Conservation (phyloP, 495 filamentous ascomycete genomes). For the Trichocladium antarcticum region DNA sequence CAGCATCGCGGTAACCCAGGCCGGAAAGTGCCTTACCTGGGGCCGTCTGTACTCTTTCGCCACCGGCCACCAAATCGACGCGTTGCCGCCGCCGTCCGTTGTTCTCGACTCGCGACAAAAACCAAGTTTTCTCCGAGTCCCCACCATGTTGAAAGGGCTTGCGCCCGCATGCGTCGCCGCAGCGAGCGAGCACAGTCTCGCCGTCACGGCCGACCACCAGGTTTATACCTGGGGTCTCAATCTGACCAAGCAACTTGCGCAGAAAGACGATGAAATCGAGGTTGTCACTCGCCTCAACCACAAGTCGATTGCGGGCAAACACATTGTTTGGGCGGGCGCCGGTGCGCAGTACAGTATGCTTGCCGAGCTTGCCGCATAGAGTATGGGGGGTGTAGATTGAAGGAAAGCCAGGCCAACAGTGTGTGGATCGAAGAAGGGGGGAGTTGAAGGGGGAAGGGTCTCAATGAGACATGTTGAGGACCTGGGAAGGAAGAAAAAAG, state of each 20-base stretch:
- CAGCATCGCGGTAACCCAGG: constrained; percentile 43
- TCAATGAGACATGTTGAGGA: neutral
- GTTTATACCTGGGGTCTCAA: constrained; percentile 62
- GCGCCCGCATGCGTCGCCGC: constrained; percentile 26
- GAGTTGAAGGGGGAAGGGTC: neutral
- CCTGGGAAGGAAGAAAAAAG: neutral
- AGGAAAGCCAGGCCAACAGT: neutral
- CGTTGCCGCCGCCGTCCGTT: constrained; percentile 33
- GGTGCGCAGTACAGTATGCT: constrained; percentile 56
- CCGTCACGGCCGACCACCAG: constrained; percentile 41
- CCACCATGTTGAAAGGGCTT: constrained; percentile 13
- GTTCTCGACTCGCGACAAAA: constrained; percentile 24
- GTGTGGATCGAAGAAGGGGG: neutral
- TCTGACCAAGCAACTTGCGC: constrained; percentile 54
- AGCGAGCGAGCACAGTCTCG: constrained; percentile 49
- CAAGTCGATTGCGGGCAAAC: constrained; percentile 42
- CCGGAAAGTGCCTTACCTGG: constrained; percentile 2
- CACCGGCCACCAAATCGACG: constrained; percentile 48
- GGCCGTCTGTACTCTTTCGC: constrained; percentile 20
- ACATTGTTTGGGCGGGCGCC: constrained; percentile 44
- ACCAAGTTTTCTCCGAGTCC: constrained; percentile 10
- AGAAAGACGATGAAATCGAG: constrained; percentile 42
- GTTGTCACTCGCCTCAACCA: constrained; percentile 48
- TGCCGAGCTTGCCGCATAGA: constrained; percentile 17
- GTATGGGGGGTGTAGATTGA: neutral